phyloP scores from a whole-genome alignment of 345 rosid genomes.

The Angophora floribunda region DNA sequence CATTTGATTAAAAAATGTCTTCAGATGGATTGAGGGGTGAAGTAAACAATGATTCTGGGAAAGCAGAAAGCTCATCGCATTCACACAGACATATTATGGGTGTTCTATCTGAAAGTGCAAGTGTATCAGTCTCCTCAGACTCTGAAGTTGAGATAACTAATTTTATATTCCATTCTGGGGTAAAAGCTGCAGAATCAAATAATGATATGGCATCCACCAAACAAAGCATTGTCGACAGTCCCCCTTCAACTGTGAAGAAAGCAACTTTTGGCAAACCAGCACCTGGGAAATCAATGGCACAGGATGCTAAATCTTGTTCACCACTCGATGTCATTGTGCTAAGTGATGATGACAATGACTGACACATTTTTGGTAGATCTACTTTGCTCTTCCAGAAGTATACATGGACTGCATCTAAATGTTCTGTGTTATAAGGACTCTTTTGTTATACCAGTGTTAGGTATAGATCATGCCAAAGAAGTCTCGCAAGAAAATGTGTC shows the following conservation, averaged over 20 bases:
- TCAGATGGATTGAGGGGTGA: not conserved
- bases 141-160: constrained; percentile 2
- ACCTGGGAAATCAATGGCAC: not conserved
- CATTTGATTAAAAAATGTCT: constrained; percentile 3
- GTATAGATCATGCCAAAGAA: not conserved
- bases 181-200: not conserved
- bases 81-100: not conserved
- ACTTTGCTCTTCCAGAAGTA: not conserved
- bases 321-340: not conserved
- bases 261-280: not conserved
- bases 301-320: not conserved
- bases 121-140: constrained; percentile 25
- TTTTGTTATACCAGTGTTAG: not conserved
- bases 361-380: not conserved
- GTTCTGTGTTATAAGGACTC: not conserved
- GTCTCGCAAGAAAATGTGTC: not conserved
- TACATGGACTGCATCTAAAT: not conserved
- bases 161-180: not conserved
- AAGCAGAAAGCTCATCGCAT: not conserved
- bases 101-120: constrained; percentile 8
- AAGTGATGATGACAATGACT: not conserved
- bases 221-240: not conserved
- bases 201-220: not conserved
- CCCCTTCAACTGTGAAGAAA: not conserved
- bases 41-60: not conserved